These are phyloP conservation scores for Fraxinus latifolia DNA, from an alignment of 305 asterid genomes.

Conservation along the genomic window DNA sequence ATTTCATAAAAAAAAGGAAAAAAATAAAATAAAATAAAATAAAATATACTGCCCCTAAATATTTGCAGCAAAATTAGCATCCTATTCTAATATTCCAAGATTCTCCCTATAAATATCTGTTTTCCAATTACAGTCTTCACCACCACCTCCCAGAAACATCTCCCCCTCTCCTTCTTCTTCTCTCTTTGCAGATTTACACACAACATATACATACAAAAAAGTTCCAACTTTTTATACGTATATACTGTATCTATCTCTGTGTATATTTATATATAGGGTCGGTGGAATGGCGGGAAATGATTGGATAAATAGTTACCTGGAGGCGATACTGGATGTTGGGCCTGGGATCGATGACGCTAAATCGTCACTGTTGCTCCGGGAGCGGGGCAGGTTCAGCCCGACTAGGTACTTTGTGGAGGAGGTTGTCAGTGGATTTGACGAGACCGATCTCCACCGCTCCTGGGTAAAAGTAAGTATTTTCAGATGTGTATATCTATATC, in stretches of 20 bases:
- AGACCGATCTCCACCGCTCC: constrained; percentile 87
- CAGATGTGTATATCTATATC: background rate
- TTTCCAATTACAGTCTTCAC: constrained; percentile 12
- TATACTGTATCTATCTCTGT: background rate
- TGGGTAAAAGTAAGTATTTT: constrained; percentile 65
- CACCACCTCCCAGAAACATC: constrained; percentile 27
- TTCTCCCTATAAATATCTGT: constrained; percentile 15
- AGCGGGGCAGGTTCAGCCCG: constrained; percentile 91
- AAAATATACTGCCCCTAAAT: background rate
- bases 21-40: background rate
- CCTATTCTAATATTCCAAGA: constrained; percentile 18
- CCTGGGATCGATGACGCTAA: constrained; percentile 64
- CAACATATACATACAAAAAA: background rate
- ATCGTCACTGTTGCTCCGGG: constrained; percentile 71
- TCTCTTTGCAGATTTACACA: background rate
- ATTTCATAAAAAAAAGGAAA: background rate
- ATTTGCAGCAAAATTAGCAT: background rate
- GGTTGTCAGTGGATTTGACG: constrained; percentile 85
- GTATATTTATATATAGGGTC: constrained; percentile 8
- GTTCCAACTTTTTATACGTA: constrained; percentile 1
- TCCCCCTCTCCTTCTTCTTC: background rate
- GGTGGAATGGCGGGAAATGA: constrained; percentile 82
- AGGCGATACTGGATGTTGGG: constrained; percentile 88
- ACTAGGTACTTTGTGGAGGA: constrained; percentile 93
- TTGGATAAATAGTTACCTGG: constrained; percentile 89